Percentiles rank a stretch among this genome's conserved stretches.
Conservation (phyloP, 306 rosid species). For the Prunus davidiana region DNA sequence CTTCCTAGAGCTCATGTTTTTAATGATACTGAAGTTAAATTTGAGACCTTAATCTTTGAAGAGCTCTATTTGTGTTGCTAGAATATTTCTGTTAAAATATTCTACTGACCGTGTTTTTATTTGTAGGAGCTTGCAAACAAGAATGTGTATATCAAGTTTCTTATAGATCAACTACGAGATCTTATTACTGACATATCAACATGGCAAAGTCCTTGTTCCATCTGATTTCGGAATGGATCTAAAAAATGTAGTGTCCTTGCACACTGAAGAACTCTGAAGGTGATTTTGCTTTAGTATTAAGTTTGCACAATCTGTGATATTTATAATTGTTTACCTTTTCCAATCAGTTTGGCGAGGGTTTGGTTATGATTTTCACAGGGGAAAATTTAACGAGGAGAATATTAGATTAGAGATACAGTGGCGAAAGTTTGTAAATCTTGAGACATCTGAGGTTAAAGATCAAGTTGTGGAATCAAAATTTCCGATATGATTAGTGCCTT, state of each 20-base stretch:
- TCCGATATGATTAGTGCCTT: not conserved
- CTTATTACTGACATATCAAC: constrained; percentile 82
- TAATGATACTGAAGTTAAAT: not conserved
- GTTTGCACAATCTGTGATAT: not conserved
- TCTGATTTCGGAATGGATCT: constrained; percentile 24
- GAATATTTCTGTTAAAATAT: constrained; percentile 1
- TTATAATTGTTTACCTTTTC: not conserved
- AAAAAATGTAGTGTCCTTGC: not conserved
- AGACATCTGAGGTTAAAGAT: not conserved
- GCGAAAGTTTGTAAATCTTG: not conserved
- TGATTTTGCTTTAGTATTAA: not conserved
- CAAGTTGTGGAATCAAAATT: not conserved
- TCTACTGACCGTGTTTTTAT: constrained; percentile 1
- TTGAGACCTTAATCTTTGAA: not conserved
- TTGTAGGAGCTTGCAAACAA: constrained; percentile 75
- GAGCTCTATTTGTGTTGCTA: not conserved
- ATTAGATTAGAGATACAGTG: not conserved
- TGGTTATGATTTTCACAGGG: not conserved
- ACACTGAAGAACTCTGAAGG: not conserved
- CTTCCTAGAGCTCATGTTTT: not conserved
- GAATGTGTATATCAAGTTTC: constrained; percentile 67
- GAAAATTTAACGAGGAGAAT: not conserved
- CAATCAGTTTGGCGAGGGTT: not conserved
- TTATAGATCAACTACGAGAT: constrained; percentile 78
- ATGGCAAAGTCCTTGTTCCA: constrained; percentile 89